Evolutionary conservation across 305 asterid genomes (phyloP), one percentile per base, ranked within the genome.

Genomic region (Fraxinus paxiana): DNA sequence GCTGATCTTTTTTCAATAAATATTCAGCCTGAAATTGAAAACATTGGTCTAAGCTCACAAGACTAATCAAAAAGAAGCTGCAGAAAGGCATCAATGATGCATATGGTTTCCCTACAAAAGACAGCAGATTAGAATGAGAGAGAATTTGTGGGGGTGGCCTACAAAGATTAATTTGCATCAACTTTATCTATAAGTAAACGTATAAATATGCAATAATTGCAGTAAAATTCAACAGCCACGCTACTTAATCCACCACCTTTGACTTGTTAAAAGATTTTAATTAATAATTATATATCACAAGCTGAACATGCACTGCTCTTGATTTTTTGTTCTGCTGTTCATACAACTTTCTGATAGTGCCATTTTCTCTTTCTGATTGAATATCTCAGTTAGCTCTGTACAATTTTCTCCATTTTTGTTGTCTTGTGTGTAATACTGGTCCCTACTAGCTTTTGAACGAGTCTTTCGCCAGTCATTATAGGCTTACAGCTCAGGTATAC

Each of bases 311-410:
- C 82, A 70, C 82, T 63, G 18, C 73, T 67, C 74, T 80, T 80
- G 70, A 65, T 54, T 43, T 79, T 51, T 74, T 80, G 34, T 84
- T 84, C 85, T 35, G 78, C 72, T 78, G 86, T 87, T 84, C 90
- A 82, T 56, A 87, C 85, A 2, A 28, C 82, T 82, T 84, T 81
- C 30, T 43, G 78, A 65, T 78, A 73, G 28, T 79, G 82, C 80
- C 69, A 24, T 63, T 34, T 22, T 28, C 37, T 77, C 24, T 46
- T 18, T 79, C 69, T 43, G 30, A 34, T 77, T 65, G 33, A 51
- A 67, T 65, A 26, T 46, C 51, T 46, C 30, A 46, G 72, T 67
- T 10, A 24, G 8, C 6, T 67, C 73, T 26, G 51, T 48, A 34
- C 38, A 70, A n/a, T 73, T 79, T 15, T 56, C 13, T 79, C 65